Evolutionary conservation across 768 basidiomycete genomes (phyloP).

Genomic region (Clavulina sp.): DNA sequence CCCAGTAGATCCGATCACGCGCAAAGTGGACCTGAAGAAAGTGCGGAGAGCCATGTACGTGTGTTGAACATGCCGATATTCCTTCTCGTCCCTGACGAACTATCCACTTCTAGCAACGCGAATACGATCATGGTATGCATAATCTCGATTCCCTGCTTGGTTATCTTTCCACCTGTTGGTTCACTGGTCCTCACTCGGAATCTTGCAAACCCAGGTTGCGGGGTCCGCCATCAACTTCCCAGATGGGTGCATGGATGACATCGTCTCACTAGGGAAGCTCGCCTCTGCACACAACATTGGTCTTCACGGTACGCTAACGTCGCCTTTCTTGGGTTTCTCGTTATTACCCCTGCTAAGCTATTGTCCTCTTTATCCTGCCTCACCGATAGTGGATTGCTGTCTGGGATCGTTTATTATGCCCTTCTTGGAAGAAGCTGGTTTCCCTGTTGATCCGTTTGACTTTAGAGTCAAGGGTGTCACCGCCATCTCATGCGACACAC

Average conservation of each 20-base stretch:
- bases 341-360: neutral
- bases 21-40: constrained; percentile 57
- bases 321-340: neutral
- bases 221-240: constrained; percentile 78
- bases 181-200: neutral
- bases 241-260: constrained; percentile 76
- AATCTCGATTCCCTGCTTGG: neutral
- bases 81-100: neutral
- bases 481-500: constrained; percentile 88
- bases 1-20: constrained; percentile 58
- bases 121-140: constrained; percentile 69
- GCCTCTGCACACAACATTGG: constrained; percentile 63
- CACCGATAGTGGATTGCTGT: constrained; percentile 61
- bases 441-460: constrained; percentile 63
- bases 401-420: constrained; percentile 88
- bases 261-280: constrained; percentile 55
- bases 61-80: neutral
- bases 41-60: constrained; percentile 79
- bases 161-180: neutral
- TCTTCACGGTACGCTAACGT: constrained; percentile 30
- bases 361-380: neutral
- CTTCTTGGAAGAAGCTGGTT: constrained; percentile 67
- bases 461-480: constrained; percentile 86
- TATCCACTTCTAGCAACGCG: constrained; percentile 34
- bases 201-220: constrained; percentile 35